Base-by-base conservation (phyloP, 2,329 filamentous ascomycete species). In the Apiospora aurea region DNA sequence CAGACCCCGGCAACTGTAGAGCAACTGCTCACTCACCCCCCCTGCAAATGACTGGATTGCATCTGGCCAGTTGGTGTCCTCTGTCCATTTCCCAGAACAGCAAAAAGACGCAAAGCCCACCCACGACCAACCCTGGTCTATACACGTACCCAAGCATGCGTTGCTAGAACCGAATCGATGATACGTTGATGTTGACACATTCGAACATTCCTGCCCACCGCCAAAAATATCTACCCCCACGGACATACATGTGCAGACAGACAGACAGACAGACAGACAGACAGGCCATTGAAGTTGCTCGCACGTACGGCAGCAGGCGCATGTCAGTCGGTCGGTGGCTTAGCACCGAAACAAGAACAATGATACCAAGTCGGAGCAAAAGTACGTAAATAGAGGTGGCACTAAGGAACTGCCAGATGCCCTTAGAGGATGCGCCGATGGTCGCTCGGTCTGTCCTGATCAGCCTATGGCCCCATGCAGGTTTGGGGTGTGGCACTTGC, bases 1-100 rank as follows among this genome's bases (percentile, higher is more conserved):
- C 57, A 64, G 57, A 41, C 57, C 57, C 57, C 57, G 34, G 57
- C 41, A 64, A 64, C 57, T 64, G 21, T 64, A 64, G 57, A 64
- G 57, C 29, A 14, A 64, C 34, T 64, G 57, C 57, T 41, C 34
- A 26, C 53, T 38, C 2, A 7, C 53, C 38, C 29, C 29, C 53
- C 53, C 29, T 61, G 53, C 21, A 21, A 41, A 64, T 64, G 34
- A 34, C 34, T 64, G 57, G 34, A 64, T 64, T 64, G 57, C 21
- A 26, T 4, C 26, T 57, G 51, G 51, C n/a, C 53, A 16, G 57
- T 64, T 64, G 57, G 57, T 41, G 18, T n/a, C 38, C 34, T 61
- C 34, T 64, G 34, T n/a, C 57, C 34, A 64, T 64, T 61, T 64
- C 57, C 57, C 57, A 64, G 57, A 64, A 64, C 57, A 64, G 34